These are phyloP conservation scores for Naganishia sp. DNA, from an alignment of 1,284 basidiomycete species.

Conservation along the genomic window DNA sequence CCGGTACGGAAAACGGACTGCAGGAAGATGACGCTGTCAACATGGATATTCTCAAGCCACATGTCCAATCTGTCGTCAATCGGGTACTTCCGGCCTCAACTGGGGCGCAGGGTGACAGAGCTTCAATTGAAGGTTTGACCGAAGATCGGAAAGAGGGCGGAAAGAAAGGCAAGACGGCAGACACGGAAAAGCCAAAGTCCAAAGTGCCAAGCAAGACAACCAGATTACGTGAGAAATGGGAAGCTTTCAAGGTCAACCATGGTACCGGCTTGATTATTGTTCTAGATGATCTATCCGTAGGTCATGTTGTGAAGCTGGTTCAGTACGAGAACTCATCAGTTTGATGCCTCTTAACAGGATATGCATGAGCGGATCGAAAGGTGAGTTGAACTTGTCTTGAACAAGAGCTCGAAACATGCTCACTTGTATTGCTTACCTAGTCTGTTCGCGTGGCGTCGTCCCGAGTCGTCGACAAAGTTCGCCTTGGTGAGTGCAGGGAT, in stretches of 20 bases:
- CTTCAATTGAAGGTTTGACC: not conserved
- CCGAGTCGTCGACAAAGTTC: conserved; percentile 28
- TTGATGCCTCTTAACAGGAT: conserved; percentile 20
- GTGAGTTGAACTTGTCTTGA: conserved; percentile 10
- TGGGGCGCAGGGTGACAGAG: not conserved
- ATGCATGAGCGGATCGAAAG: conserved; percentile 37
- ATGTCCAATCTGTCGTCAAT: conserved; percentile 7
- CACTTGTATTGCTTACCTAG: conserved; percentile 9
- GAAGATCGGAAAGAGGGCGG: too few species aligned
- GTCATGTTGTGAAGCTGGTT: not conserved
- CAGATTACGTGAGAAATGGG: conserved; percentile 31
- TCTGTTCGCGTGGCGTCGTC: conserved; percentile 35
- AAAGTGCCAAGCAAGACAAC: not conserved
- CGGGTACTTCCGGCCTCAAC: not conserved
- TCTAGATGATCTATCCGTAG: conserved; percentile 35
- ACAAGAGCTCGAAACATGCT: not conserved
- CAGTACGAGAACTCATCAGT: too few species aligned
- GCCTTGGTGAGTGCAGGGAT: conserved; percentile 6
- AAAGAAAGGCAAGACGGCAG: not conserved
- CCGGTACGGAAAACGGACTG: not conserved
- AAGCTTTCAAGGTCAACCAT: conserved; percentile 28
- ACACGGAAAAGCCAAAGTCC: not conserved
- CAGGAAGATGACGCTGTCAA: conserved; percentile 3
- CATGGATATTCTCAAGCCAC: conserved; percentile 12
- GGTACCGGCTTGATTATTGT: conserved; percentile 34